Percentiles rank a stretch among this genome's conserved stretches.
These are phyloP conservation scores for Nakazawaea ishiwadae DNA, from an alignment of 805 yeast species.

Conservation along the genomic window DNA sequence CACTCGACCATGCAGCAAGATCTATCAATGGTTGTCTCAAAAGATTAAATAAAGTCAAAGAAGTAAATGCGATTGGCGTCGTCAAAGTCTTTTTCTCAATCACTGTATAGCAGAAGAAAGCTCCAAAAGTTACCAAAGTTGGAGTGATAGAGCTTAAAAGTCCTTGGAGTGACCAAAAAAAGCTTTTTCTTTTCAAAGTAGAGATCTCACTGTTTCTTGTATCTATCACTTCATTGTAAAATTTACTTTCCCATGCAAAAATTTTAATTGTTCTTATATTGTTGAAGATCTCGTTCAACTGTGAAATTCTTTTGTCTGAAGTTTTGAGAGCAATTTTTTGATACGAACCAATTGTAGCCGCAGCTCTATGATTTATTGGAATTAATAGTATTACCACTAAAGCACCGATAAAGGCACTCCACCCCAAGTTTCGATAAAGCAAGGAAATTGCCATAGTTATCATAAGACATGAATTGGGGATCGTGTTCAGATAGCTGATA, in stretches of 20 bases:
- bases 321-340: constrained; percentile 33
- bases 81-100: constrained; percentile 37
- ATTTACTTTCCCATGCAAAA: constrained; percentile 42
- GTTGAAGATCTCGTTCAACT: constrained; percentile 41
- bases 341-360: constrained; percentile 24
- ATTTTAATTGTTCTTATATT: constrained; percentile 41
- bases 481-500: constrained; percentile 15
- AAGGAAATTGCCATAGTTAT: constrained; percentile 29
- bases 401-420: constrained; percentile 42
- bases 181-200: constrained; percentile 28
- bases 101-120: constrained; percentile 39
- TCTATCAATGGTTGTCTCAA: constrained; percentile 35
- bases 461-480: constrained; percentile 16
- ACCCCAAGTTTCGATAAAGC: constrained; percentile 36
- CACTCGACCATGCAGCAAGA: constrained; percentile 11
- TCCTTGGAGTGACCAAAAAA: constrained; percentile 31
- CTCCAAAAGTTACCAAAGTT: constrained; percentile 35
- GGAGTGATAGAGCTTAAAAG: constrained; percentile 39
- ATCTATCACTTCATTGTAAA: constrained; percentile 32
- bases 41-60: constrained; percentile 40
- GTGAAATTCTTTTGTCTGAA: constrained; percentile 41
- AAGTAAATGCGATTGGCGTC: constrained; percentile 41
- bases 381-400: constrained; percentile 31
- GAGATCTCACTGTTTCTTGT: constrained; percentile 34
- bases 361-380: constrained; percentile 36